Evolutionary conservation across 139 green algal genomes (phyloP).

Genomic region (Chlorella sp.): DNA sequence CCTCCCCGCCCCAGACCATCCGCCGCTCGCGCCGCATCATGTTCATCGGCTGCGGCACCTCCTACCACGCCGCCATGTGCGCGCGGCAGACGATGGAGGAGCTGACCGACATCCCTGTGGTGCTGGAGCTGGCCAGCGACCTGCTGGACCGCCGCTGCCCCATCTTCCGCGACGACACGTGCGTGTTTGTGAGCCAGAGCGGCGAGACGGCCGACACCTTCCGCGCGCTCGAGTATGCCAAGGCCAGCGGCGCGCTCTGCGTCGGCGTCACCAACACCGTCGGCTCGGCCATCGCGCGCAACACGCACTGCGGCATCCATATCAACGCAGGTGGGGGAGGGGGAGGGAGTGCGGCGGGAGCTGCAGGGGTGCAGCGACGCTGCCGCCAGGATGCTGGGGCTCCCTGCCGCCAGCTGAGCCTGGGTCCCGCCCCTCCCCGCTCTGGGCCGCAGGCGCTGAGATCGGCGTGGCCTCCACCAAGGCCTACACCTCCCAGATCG

Average conservation of each 20-base stretch:
- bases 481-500: conserved; percentile 63
- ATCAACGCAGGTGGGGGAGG: conserved; percentile 73
- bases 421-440: too few species aligned
- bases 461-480: conserved; percentile 84
- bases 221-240: conserved; percentile 62
- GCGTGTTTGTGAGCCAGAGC: conserved; percentile 62
- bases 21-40: conserved; percentile 81
- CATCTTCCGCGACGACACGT: conserved; percentile 75
- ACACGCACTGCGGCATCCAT: conserved; percentile 76
- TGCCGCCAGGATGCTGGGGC: too few species aligned
- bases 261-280: conserved; percentile 85
- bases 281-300: conserved; percentile 71
- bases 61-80: conserved; percentile 67
- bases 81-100: conserved; percentile 62
- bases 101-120: conserved; percentile 54
- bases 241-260: conserved; percentile 66
- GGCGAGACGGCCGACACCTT: conserved; percentile 83
- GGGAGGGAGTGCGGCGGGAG: too few species aligned
- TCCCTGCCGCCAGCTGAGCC: too few species aligned
- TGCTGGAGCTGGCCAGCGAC: conserved; percentile 75
- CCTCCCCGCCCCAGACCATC: conserved; percentile 66
- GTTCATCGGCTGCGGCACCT: conserved; percentile 90
- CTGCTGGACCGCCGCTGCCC: conserved; percentile 65
- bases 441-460: conserved; percentile 52
- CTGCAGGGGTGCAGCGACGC: too few species aligned